These are phyloP conservation scores for Cyanodermella asteris DNA, from an alignment of 2,329 filamentous ascomycete genomes.

Conservation along the genomic window DNA sequence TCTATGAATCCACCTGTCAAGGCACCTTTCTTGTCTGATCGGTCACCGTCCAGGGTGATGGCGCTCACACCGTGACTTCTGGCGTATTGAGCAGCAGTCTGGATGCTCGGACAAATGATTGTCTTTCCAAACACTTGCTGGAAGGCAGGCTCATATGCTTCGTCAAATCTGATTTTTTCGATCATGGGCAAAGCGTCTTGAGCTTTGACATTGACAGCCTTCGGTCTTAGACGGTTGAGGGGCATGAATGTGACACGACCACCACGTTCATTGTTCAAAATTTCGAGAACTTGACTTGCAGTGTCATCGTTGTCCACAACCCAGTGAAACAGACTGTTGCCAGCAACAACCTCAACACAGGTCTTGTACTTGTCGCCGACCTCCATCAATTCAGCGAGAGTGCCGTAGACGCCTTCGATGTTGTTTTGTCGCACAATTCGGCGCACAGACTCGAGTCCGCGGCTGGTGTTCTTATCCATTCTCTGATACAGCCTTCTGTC, in stretches of 20 bases:
- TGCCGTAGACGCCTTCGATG: conserved; percentile 75
- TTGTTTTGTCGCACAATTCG: conserved; percentile 59
- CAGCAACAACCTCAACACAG: conserved; percentile 81
- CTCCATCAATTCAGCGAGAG: conserved; percentile 76
- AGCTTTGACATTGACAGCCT: conserved; percentile 52
- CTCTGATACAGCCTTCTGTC: conserved; percentile 59
- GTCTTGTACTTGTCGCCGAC: conserved; percentile 69
- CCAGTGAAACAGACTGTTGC: conserved; percentile 83
- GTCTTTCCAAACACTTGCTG: conserved; percentile 90
- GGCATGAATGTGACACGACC: conserved; percentile 92
- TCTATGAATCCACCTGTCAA: conserved; percentile 92
- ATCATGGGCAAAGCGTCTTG: conserved; percentile 75
- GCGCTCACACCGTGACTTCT: conserved; percentile 79
- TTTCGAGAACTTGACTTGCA: conserved; percentile 58
- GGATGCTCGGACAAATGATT: conserved; percentile 77
- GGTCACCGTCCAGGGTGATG: conserved; percentile 86
- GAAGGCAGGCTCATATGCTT: conserved; percentile 62
- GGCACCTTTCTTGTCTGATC: conserved; percentile 83
- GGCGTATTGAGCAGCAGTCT: conserved; percentile 74
- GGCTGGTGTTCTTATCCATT: conserved; percentile 74
- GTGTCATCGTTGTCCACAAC: conserved; percentile 84
- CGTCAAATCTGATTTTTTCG: conserved; percentile 61
- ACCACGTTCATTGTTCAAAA: conserved; percentile 54
- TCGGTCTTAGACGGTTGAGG: conserved; percentile 55
- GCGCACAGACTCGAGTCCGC: conserved; percentile 69